Conservation (phyloP, 2,329 filamentous ascomycete species). For the Colletotrichum lini region DNA sequence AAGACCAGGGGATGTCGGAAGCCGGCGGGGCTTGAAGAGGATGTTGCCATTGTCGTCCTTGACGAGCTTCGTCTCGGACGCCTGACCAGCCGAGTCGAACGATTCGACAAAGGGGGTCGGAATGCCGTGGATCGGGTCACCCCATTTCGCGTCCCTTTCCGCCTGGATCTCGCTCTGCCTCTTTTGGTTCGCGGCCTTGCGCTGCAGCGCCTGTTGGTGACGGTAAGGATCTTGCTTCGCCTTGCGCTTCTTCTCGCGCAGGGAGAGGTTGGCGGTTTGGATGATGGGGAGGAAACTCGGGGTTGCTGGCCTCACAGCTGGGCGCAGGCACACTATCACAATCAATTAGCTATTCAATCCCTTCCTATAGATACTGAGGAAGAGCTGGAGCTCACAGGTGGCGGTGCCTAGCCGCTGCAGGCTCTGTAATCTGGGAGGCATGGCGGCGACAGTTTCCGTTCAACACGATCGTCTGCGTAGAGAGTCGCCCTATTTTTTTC, state of each 20-base stretch:
- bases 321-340: conserved; percentile 71
- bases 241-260: conserved; percentile 74
- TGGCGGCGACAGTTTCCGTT: conserved; percentile 56
- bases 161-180: conserved; percentile 79
- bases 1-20: conserved; percentile 65
- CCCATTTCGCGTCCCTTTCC: conserved; percentile 75
- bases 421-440: conserved; percentile 77
- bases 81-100: conserved; percentile 76
- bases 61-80: conserved; percentile 51
- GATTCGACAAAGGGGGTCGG: conserved; percentile 88
- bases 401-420: conserved; percentile 72
- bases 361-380: background rate
- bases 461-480: conserved; percentile 37
- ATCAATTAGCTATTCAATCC: conserved; percentile 45
- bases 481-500: conserved; percentile 41
- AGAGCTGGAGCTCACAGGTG: conserved; percentile 65
- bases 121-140: conserved; percentile 84
- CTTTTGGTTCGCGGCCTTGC: conserved; percentile 86
- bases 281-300: conserved; percentile 70
- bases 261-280: conserved; percentile 75
- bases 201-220: conserved; percentile 84
- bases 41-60: conserved; percentile 60
- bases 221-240: conserved; percentile 86
- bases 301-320: conserved; percentile 59
- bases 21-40: conserved; percentile 54